Conservation (phyloP, 148 eudicot species). For the Selenicereus undatus region DNA sequence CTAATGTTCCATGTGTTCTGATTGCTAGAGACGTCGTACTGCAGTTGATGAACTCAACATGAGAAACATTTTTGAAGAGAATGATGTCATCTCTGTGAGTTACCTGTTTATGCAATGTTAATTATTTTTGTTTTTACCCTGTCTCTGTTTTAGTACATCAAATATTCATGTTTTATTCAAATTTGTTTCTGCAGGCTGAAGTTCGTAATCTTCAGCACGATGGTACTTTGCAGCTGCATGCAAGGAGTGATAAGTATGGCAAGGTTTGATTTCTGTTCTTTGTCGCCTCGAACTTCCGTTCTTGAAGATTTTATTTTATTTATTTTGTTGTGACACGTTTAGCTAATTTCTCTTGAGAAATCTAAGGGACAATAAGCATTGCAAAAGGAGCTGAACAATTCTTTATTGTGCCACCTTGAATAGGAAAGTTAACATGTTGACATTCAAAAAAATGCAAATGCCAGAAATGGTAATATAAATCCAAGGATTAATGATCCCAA, state of each 20-base stretch:
- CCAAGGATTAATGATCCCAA: not conserved
- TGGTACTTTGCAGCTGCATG: slow-evolving; percentile 84
- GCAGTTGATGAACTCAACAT: slow-evolving; percentile 88
- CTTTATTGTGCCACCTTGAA: not conserved
- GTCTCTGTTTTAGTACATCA: slow-evolving; percentile 3
- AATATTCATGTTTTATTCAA: not conserved
- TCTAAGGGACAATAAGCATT: not conserved
- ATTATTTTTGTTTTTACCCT: not conserved
- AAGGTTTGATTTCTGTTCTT: slow-evolving; percentile 44
- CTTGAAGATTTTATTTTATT: not conserved
- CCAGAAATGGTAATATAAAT: not conserved
- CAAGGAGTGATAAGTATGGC: slow-evolving; percentile 95
- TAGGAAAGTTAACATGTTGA: not conserved
- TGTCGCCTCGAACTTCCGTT: not conserved
- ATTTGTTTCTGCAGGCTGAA: slow-evolving; percentile 56
- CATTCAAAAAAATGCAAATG: not conserved
- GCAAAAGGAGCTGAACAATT: not conserved
- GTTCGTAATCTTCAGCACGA: slow-evolving; percentile 86
- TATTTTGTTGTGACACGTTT: not conserved
- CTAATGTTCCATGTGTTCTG: not conserved
- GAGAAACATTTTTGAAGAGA: slow-evolving; percentile 85
- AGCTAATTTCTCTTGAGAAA: not conserved
- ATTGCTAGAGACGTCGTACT: slow-evolving; percentile 80
- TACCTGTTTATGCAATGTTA: not conserved
- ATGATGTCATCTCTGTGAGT: slow-evolving; percentile 77